Conservation (phyloP, 371 early-diverging fungal species). For the Apophysomyces sp. region DNA sequence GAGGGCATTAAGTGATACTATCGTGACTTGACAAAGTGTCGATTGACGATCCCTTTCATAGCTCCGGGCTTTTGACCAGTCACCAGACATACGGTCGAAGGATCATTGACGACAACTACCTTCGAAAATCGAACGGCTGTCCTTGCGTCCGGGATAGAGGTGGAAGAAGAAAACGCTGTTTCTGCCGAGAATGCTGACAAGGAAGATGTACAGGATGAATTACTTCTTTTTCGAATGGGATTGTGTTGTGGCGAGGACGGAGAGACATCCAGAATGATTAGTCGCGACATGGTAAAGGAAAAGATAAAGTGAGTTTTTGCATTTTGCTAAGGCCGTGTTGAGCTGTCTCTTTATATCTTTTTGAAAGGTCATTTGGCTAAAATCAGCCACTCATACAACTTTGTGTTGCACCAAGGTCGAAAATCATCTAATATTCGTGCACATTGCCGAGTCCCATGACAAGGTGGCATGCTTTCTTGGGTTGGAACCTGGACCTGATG, state of each 20-base stretch:
- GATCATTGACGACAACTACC: constrained; percentile 3
- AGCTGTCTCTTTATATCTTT: background rate
- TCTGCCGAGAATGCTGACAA: background rate
- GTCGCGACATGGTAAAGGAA: background rate
- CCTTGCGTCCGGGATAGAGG: background rate
- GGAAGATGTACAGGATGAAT: background rate
- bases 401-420: background rate
- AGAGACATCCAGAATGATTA: background rate
- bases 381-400: background rate
- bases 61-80: background rate
- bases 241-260: background rate
- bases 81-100: constrained; percentile 1
- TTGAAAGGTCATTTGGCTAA: background rate
- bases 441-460: background rate
- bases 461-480: constrained; percentile 1
- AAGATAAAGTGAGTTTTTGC: background rate
- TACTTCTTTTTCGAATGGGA: constrained; percentile 1
- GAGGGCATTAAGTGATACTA: background rate
- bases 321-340: background rate
- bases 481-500: background rate
- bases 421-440: background rate
- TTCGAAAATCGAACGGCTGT: constrained; percentile 4
- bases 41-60: constrained; percentile 2
- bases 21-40: background rate
- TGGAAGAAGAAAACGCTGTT: background rate